Base-by-base conservation (phyloP, 2,329 filamentous ascomycete species). In the Colletotrichum liaoningense region DNA sequence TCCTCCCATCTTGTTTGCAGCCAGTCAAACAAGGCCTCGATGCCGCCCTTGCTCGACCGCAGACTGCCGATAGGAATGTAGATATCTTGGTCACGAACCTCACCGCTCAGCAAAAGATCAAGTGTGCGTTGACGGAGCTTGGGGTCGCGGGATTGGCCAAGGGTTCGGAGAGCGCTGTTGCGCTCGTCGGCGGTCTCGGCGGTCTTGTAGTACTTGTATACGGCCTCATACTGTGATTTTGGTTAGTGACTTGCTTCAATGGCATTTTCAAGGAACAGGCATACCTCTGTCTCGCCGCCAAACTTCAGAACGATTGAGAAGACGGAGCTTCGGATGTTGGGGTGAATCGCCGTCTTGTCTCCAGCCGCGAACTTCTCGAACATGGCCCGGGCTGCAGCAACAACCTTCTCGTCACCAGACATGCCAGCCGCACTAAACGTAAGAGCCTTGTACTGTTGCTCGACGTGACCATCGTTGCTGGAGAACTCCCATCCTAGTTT, bases 61-160 rank as follows among this genome's bases (percentile, higher is more conserved):
- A 98, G 89, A 8, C 94, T 94, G 42, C 91, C 90, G 52, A 97
- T 90, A 1, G 96, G 95, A 81, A 98, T 91, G 85, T 98, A 98
- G 76, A 98, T 92, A 82, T 98, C 96, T 83, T 98, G 96, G 76
- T 94, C 95, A 87, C 97, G 97, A 83, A 98, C 93, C 77, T 97
- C 93, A 74, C 92, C 91, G 81, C 91, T 91, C 70, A 95, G 88
- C 38, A 95, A 88, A 75, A 98, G 87, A 35, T 87, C 89, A 16
- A 98, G 88, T 3, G 95, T 96, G 74, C 91, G 91, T 86, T 97
- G 86, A 81, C 98, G 96, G 62, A 98, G 90, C 76, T 93, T 91
- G 1, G 94, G 92, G 69, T 93, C 89, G 80, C 92, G 92, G 59
- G 94, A 92, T 63, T 95, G 91, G 63, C 96, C 96, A 26, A 98